phyloP scores from a whole-genome alignment of 306 rosid genomes.

The Prosopis cineraria region DNA sequence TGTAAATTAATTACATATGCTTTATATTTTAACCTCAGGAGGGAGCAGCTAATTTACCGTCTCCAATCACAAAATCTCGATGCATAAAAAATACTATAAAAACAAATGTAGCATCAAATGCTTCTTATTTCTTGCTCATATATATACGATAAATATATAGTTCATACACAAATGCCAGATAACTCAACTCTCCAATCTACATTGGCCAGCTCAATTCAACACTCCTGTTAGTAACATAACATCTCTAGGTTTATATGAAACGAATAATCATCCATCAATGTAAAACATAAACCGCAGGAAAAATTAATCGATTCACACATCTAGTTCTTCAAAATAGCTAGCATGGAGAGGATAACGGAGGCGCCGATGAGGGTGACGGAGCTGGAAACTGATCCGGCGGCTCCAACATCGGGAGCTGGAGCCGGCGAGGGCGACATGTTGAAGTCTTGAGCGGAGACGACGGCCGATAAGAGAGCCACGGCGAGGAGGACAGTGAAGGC shows the following conservation, averaged over 20 bases:
- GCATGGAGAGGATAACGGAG: conserved; percentile 23
- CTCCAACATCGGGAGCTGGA: conserved; percentile 35
- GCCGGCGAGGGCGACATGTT: conserved; percentile 16
- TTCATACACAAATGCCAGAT: not conserved
- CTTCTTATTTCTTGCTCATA: not conserved
- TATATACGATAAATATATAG: not conserved
- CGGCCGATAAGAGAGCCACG: conserved; percentile 22
- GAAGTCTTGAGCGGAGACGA: conserved; percentile 38
- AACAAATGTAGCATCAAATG: not conserved
- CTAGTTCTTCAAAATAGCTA: conserved; percentile 13
- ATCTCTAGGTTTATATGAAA: not conserved
- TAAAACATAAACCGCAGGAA: not conserved
- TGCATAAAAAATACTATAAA: not conserved
- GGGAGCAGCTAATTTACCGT: no score
- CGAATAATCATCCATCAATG: not conserved
- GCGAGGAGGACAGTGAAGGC: not conserved
- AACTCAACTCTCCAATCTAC: not conserved
- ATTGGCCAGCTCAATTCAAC: not conserved
- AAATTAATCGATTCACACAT: not conserved
- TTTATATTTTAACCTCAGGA: no score
- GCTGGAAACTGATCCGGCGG: conserved; percentile 25
- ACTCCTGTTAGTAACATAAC: no score
- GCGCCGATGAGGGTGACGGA: conserved; percentile 38
- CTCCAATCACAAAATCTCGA: not conserved
- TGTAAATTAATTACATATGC: no score